These are phyloP conservation scores for Naumovozyma baii DNA, from an alignment of 805 yeast species.

Conservation along the genomic window DNA sequence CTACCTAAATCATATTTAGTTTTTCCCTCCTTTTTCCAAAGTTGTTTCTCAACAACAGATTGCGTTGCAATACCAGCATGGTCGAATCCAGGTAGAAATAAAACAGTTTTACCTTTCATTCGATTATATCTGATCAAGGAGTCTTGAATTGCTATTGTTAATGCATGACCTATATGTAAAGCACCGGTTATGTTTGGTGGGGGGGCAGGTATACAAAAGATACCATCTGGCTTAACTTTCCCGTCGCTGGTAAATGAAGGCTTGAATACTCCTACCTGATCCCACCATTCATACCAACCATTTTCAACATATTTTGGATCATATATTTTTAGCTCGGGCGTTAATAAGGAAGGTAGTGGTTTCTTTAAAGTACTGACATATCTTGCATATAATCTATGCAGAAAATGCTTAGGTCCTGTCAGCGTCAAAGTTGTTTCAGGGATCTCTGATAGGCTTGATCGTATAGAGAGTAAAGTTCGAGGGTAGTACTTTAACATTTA, in stretches of 20 bases:
- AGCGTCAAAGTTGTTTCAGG: background rate
- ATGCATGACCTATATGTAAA: conserved; percentile 93
- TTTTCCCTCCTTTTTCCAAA: conserved; percentile 73
- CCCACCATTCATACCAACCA: conserved; percentile 98
- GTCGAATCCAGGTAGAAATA: conserved; percentile 92
- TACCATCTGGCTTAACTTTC: conserved; percentile 63
- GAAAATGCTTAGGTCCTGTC: background rate
- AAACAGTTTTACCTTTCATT: conserved; percentile 90
- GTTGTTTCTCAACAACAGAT: conserved; percentile 90
- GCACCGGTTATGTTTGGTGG: conserved; percentile 99
- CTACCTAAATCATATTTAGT: conserved; percentile 93
- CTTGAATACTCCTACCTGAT: conserved; percentile 67
- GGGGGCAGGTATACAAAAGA: conserved; percentile 86
- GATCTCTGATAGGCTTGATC: no score
- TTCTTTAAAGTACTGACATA: background rate
- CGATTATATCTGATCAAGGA: conserved; percentile 84
- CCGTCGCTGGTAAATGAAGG: conserved; percentile 75
- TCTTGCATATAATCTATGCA: background rate
- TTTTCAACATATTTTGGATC: conserved; percentile 84
- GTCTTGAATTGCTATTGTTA: conserved; percentile 90
- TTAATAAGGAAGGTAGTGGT: conserved; percentile 66
- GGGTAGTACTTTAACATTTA: no score
- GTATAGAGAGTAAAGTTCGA: no score
- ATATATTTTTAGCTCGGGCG: conserved; percentile 78
- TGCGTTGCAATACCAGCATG: conserved; percentile 99